phyloP scores from a whole-genome alignment of 805 yeast species.

The Wickerhamomyces mucosus region DNA sequence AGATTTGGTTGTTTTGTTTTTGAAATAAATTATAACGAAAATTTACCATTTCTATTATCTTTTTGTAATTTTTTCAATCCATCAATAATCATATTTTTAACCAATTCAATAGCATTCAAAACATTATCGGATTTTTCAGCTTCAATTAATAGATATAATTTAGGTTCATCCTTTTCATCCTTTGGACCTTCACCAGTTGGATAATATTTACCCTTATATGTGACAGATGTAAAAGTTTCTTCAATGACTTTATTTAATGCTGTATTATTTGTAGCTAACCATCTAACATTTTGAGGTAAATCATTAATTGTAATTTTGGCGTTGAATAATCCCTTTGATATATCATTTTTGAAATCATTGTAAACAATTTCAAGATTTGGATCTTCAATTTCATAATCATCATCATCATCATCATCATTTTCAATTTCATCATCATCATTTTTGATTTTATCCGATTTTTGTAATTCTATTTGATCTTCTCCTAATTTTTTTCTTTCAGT shows the following conservation, averaged over 20 bases:
- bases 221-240: conserved; percentile 63
- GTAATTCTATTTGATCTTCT: conserved; percentile 24
- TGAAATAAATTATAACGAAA: neutral
- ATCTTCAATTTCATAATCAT: conserved; percentile 10
- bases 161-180: conserved; percentile 50
- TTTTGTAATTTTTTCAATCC: conserved; percentile 42
- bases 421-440: conserved; percentile 12
- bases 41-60: too few relatives aligned
- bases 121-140: conserved; percentile 56
- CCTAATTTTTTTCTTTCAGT: conserved; percentile 42
- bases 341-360: conserved; percentile 42
- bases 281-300: conserved; percentile 69
- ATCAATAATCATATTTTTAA: conserved; percentile 44
- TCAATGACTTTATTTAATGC: conserved; percentile 58
- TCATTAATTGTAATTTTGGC: conserved; percentile 77
- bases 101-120: conserved; percentile 44
- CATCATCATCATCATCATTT: conserved; percentile 18
- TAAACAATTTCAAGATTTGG: conserved; percentile 33
- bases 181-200: conserved; percentile 49
- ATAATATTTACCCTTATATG: conserved; percentile 72
- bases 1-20: neutral
- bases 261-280: conserved; percentile 66
- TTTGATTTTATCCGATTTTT: conserved; percentile 1
- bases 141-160: conserved; percentile 70
- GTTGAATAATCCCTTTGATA: conserved; percentile 46